Base-by-base conservation (phyloP, 2,329 filamentous ascomycete species). In the Pseudocercospora fuligena region DNA sequence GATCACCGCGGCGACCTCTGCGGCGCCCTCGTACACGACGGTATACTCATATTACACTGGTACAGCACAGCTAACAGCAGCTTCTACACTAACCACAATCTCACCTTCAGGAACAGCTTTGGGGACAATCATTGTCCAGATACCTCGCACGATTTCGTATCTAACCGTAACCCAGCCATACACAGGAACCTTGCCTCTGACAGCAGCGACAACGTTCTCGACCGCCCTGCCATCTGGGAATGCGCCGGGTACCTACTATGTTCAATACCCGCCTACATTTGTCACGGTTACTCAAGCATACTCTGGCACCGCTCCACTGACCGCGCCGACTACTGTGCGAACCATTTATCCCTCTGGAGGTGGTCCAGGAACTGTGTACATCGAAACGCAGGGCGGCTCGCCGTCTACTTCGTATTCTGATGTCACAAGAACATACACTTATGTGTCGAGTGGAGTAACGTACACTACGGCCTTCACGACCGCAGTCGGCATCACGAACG, bases 121-220 rank as follows among this genome's bases (percentile, higher is more conserved):
- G 5, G 63, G 63, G 3, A 61, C 63, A 16, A 46, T 61, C 36
- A 47, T 62, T 2, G 43, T 65, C n/a, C 58, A 61, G 31, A 1
- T 51, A 25, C 47, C 47, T 6, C 47, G 19, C 19, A 51, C 19
- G 19, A 27, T 27, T 25, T 23, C 19, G 97, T 97, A 81, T 91
- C 87, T 0, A 95, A 97, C 82, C 97, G 91, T 78, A 89, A 93
- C 80, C 92, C 93, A 70, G 91, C 90, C 11, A 92, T 97, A 69
- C 97, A 94, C 81, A 84, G 97, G 68, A 88, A 89, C 72, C 89
- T 88, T 14, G 80, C 87, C 65, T 2, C 19, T 47, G 58, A 60
- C 58, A 16, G 31, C 58, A 27, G 31, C 31, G 9, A 57, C 53
- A 31, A 57, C 53, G 9, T 46, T 36, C 14, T 57, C 53, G 25